phyloP scores from a whole-genome alignment of 805 yeast genomes.

The Wickerhamiella bombiphila region DNA sequence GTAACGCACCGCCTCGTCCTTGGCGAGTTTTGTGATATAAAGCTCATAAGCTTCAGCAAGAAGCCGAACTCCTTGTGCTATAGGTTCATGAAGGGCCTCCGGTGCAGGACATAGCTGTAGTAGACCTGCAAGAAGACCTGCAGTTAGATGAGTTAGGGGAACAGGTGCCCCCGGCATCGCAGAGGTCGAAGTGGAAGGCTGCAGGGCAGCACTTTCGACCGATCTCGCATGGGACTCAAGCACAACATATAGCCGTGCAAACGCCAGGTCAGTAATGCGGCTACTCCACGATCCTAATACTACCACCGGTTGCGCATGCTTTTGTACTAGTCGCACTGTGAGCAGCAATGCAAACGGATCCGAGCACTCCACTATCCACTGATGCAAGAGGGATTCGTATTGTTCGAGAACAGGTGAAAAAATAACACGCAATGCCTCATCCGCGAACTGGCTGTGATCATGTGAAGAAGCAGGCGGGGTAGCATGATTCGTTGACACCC shows the following conservation, averaged over 20 bases:
- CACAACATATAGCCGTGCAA: conserved; percentile 76
- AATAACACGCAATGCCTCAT: not conserved
- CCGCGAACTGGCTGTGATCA: no score
- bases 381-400: conserved; percentile 3
- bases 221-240: conserved; percentile 67
- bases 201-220: conserved; percentile 38
- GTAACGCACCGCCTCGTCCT: conserved; percentile 55
- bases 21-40: conserved; percentile 35
- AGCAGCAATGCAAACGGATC: conserved; percentile 72
- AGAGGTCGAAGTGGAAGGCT: conserved; percentile 16
- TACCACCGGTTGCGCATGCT: no score
- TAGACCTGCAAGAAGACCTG: conserved; percentile 56
- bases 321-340: conserved; percentile 56
- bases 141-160: conserved; percentile 64
- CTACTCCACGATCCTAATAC: no score
- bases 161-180: conserved; percentile 29
- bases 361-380: conserved; percentile 8
- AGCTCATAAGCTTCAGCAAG: conserved; percentile 70
- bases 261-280: no score
- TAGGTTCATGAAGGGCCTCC: conserved; percentile 44
- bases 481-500: no score
- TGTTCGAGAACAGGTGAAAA: conserved; percentile 8
- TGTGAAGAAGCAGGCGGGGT: no score
- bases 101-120: conserved; percentile 35
- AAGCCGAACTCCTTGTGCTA: conserved; percentile 52